Conservation (phyloP, 495 filamentous ascomycete species). For the Acidomyces sp. region DNA sequence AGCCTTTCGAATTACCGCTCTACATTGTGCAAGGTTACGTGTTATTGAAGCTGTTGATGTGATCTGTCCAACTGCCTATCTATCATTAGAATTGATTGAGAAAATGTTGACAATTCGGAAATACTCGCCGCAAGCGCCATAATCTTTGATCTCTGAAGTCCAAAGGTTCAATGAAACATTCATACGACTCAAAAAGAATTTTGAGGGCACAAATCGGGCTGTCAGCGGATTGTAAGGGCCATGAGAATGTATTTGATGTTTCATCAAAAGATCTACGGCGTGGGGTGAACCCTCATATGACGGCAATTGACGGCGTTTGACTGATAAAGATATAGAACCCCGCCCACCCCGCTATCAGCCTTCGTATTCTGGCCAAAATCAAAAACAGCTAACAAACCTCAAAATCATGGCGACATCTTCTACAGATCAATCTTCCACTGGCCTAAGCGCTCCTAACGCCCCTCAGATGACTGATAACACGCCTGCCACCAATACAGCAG, state of each 20-base stretch:
- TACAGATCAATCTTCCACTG: too few relatives aligned
- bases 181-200: not conserved
- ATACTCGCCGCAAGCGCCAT: slow-evolving; percentile 25
- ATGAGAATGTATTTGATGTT: not conserved
- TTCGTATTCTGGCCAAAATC: too few relatives aligned
- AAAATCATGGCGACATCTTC: too few relatives aligned
- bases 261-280: not conserved
- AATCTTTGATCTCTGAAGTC: slow-evolving; percentile 9
- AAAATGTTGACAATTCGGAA: not conserved
- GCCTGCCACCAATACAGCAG: too few relatives aligned
- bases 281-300: too few relatives aligned
- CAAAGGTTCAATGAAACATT: slow-evolving; percentile 12
- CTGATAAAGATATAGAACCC: too few relatives aligned
- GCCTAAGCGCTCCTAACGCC: not conserved
- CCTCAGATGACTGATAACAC: too few relatives aligned
- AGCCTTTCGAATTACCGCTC: slow-evolving; percentile 56
- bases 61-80: slow-evolving; percentile 73
- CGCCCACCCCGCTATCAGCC: too few relatives aligned
- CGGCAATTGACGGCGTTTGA: too few relatives aligned
- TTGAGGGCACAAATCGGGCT: not conserved
- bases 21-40: slow-evolving; percentile 67
- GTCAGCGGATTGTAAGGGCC: not conserved
- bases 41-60: slow-evolving; percentile 69
- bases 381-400: too few relatives aligned
- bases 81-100: not conserved